Evolutionary conservation across 129 eudicot genomes (phyloP).

Genomic region (Chrysanthemum makinoi): DNA sequence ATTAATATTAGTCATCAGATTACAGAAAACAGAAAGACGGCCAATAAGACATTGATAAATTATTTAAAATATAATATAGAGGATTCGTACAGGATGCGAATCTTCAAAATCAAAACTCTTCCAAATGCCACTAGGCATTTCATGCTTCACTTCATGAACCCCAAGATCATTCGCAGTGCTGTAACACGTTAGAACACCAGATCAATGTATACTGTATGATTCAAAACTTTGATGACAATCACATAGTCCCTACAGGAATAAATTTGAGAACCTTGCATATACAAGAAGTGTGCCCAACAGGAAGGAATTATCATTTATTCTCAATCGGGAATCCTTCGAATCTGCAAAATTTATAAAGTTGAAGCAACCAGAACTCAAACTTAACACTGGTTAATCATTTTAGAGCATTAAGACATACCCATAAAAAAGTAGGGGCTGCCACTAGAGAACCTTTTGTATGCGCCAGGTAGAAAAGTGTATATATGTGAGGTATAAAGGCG

Average conservation of each 20-base stretch:
- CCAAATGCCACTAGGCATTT: conserved; percentile 85
- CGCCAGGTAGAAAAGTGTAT: conserved; percentile 83
- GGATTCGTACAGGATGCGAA: conserved; percentile 69
- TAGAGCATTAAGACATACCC: conserved; percentile 42
- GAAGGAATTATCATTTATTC: conserved; percentile 71
- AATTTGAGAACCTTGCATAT: conserved; percentile 61
- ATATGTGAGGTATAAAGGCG: conserved; percentile 93
- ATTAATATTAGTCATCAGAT: background rate
- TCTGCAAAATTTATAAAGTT: conserved; percentile 46
- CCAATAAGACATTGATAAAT: background rate
- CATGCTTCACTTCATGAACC: conserved; percentile 53
- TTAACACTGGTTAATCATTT: background rate
- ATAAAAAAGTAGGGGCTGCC: conserved; percentile 83
- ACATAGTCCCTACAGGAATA: background rate
- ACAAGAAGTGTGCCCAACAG: conserved; percentile 90
- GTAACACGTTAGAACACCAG: conserved; percentile 20
- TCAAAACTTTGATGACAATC: background rate
- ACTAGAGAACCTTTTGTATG: conserved; percentile 88
- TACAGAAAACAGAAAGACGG: background rate
- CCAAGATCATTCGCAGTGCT: conserved; percentile 59
- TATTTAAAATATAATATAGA: background rate
- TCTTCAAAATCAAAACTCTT: conserved; percentile 87
- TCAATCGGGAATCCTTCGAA: conserved; percentile 51
- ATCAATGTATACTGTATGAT: conserved; percentile 10
- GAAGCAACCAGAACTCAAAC: conserved; percentile 1